Percentiles rank a stretch among this genome's conserved stretches.
phyloP scores from a whole-genome alignment of 2,329 filamentous ascomycete genomes.

The Colletotrichum trifolii region DNA sequence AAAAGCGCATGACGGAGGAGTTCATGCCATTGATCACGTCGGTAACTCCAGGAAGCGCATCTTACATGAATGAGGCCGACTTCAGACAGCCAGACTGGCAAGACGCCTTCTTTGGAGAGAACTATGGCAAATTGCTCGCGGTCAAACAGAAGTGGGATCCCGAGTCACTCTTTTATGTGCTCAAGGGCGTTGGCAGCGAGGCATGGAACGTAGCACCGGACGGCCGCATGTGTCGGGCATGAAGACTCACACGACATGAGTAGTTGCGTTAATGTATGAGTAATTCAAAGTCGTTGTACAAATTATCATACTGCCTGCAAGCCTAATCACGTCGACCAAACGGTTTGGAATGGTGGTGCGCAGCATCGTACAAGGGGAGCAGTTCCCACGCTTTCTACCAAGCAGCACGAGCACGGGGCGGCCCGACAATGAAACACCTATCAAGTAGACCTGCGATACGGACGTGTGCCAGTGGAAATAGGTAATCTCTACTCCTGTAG shows the following conservation, averaged over 20 bases:
- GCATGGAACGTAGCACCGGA: slow-evolving; percentile 52
- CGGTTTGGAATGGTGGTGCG: too few species aligned
- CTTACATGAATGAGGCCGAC: slow-evolving; percentile 65
- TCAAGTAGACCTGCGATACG: too few species aligned
- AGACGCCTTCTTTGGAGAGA: slow-evolving; percentile 57
- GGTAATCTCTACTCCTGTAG: too few species aligned
- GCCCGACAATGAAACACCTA: too few species aligned
- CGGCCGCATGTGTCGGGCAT: slow-evolving; percentile 54
- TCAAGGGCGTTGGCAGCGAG: slow-evolving; percentile 62
- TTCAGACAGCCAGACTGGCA: slow-evolving; percentile 56
- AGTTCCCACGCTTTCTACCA: too few species aligned
- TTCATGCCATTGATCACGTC: slow-evolving; percentile 46
- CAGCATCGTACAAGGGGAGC: too few species aligned
- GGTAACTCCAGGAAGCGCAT: slow-evolving; percentile 54
- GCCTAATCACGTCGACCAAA: too few species aligned
- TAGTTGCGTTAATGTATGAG: too few species aligned
- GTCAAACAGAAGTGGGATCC: slow-evolving; percentile 65
- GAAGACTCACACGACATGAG: neutral
- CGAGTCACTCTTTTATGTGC: slow-evolving; percentile 56
- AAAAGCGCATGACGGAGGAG: slow-evolving; percentile 45
- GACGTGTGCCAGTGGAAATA: too few species aligned
- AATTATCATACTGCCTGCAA: too few species aligned
- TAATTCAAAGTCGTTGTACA: too few species aligned
- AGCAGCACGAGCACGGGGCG: too few species aligned
- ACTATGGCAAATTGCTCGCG: slow-evolving; percentile 53